Evolutionary conservation across 176 grass and related monocot species (phyloP), one percentile per base, ranked within the genome.

Genomic region (Typha latifolia): DNA sequence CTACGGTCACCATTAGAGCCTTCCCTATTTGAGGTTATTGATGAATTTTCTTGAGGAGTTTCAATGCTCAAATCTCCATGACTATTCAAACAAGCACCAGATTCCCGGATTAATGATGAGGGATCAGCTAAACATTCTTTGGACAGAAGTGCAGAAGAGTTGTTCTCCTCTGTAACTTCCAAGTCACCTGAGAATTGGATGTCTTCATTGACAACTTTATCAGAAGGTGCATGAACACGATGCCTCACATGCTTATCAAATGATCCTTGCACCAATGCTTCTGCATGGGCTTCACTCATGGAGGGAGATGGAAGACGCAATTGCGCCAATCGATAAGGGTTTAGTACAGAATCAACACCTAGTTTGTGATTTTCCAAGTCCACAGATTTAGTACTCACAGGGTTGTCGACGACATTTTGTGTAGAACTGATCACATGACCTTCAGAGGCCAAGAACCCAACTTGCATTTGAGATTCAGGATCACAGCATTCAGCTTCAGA

Each of bases 21-120:
- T 75, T 83, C 85, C 66, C 83, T 73, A 73, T 86, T 80, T 2
- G 93, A 97, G 16, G 43, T 64, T 34, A 64, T 51, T 4, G 72
- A 74, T 63, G 72, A 63, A 48, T 48, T 74, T 12, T 64, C 62
- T 51, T 31, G 26, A 8, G 64, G 91, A 62, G 71, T 77, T 52
- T 68, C 82, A 73, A 63, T 62, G 51, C 74, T 72, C 73, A 72
- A 75, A 16, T 91, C 81, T 23, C 74, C 79, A 63, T 63, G 83
- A 77, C 51, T 81, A 71, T 73, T 78, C 62, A 88, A 70, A 66
- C 73, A 74, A n/a, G 77, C 63, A 62, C 73, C 70, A 78, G 77
- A 81, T 71, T 84, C 62, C 61, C 84, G 6, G 37, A 43, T 72
- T 15, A 69, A 61, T 67, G 72, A 83, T 66, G 68, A n/a, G 3